Evolutionary conservation across 306 rosid genomes (phyloP), one percentile per base, ranked within the genome.

Genomic region (Castanospermum australe): DNA sequence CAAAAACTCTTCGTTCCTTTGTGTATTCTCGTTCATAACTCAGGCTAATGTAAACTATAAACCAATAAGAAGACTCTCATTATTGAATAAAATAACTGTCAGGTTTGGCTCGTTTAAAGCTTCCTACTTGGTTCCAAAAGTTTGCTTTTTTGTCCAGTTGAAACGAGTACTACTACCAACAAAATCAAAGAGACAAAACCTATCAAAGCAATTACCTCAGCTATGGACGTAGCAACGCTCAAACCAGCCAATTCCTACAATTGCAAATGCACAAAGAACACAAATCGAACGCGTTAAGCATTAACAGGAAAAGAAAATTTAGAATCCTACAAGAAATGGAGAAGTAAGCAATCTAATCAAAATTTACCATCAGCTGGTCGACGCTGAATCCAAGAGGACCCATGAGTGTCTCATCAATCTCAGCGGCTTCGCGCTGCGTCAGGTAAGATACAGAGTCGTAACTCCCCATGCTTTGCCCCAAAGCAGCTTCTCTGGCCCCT

Each of bases 231-330:
- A 35, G 98, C 98, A 0, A 93, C 98, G 21, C 99, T 95, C 85
- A 95, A 84, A 78, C 99, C 99, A 77, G 99, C 99, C 88, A 95
- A 84, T 83, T 95, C 99, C 99, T 95, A 73, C 35, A 77, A 83
- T 72, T 20, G 36, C 0, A 63, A 42, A 44, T 13, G 11, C 50
- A 63, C 47, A 45, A 28, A 11, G 10, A 14, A 30, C 24, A 30
- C 7, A 36, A 80, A 47, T 14, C 14, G 28, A 50, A 81, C 33
- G 39, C 65, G 11, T 48, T 51, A 42, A 35, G 11, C 39, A 52
- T 11, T 9, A 47, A 33, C 14, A 77, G 3, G 0, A 25, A 63
- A 35, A 22, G 13, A 45, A 78, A 42, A 20, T 2, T 41, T 21
- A 65, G 12, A 38, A 15, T 5, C 36, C 22, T 61, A 75, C 3